These are phyloP conservation scores for Parastagonospora nodorum DNA, from an alignment of 2,329 filamentous ascomycete species.

Conservation along the genomic window DNA sequence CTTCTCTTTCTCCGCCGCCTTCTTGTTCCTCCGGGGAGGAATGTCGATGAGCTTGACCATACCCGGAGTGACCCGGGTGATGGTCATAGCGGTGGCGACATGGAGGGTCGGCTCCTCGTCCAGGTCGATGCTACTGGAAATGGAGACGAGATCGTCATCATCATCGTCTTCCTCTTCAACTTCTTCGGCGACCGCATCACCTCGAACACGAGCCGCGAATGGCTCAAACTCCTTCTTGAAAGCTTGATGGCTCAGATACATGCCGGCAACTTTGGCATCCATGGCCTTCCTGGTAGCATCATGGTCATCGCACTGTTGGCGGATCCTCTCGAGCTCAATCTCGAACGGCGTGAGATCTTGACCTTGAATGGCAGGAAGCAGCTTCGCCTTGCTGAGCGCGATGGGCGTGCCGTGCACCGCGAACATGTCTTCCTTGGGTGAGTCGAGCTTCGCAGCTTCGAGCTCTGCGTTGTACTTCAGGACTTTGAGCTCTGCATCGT, in stretches of 20 bases:
- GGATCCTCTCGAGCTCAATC: no score
- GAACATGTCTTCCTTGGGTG: background rate
- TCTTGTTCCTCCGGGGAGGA: conserved; percentile 11
- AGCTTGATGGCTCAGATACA: background rate
- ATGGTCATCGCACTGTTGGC: no score
- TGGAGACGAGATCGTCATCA: conserved; percentile 13
- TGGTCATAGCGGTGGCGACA: conserved; percentile 12
- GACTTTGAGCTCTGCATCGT: background rate
- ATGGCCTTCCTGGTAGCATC: no score
- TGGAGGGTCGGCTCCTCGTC: conserved; percentile 26
- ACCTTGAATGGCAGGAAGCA: background rate
- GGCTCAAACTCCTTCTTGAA: background rate
- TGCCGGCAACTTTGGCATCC: no score
- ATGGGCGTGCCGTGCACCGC: background rate
- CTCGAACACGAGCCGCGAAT: conserved; percentile 7
- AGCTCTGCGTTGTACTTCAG: background rate
- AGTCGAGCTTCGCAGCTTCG: background rate
- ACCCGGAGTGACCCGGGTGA: conserved; percentile 17
- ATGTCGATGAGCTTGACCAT: conserved; percentile 30
- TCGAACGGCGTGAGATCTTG: background rate
- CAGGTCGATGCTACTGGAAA: conserved; percentile 22
- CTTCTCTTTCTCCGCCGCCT: background rate
- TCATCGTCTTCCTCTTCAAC: conserved; percentile 7
- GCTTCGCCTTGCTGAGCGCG: background rate
- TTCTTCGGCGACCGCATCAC: background rate